These are phyloP conservation scores for Chloris gayana DNA, from an alignment of 176 grass and related monocot genomes.

Conservation along the genomic window DNA sequence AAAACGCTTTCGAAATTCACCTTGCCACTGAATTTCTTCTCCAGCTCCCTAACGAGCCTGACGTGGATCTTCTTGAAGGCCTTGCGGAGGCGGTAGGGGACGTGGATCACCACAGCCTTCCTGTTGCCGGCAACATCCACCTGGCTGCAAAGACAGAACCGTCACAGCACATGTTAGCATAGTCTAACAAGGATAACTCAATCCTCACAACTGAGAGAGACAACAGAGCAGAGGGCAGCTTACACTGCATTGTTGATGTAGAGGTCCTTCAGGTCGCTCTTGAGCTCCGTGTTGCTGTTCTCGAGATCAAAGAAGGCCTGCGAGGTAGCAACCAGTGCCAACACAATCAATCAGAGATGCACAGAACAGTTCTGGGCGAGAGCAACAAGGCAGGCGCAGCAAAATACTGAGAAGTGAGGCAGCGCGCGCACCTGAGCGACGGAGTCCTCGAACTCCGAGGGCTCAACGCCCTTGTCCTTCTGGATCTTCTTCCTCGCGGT, in stretches of 20 bases:
- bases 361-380: not conserved
- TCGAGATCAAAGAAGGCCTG: conserved; percentile 95
- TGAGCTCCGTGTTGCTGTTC: conserved; percentile 80
- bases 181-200: not conserved
- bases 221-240: not conserved
- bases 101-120: conserved; percentile 86
- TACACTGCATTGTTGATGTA: conserved; percentile 80
- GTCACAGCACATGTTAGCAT: not conserved
- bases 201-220: not conserved
- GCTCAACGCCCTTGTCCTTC: conserved; percentile 93
- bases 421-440: conserved; percentile 72
- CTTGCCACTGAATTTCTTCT: conserved; percentile 99
- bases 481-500: conserved; percentile 96
- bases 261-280: conserved; percentile 86
- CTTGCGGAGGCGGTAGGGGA: conserved; percentile 83
- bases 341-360: not conserved
- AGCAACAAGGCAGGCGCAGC: not conserved
- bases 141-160: conserved; percentile 49
- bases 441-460: conserved; percentile 84
- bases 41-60: conserved; percentile 85
- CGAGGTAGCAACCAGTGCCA: not conserved
- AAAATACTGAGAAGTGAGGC: not conserved
- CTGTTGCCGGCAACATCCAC: conserved; percentile 68
- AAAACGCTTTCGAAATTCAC: conserved; percentile 22
- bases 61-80: conserved; percentile 83